Percentiles rank a stretch among this genome's conserved stretches.
phyloP scores from a whole-genome alignment of 805 yeast species.

The Tetrapisispora iriomotensis region DNA sequence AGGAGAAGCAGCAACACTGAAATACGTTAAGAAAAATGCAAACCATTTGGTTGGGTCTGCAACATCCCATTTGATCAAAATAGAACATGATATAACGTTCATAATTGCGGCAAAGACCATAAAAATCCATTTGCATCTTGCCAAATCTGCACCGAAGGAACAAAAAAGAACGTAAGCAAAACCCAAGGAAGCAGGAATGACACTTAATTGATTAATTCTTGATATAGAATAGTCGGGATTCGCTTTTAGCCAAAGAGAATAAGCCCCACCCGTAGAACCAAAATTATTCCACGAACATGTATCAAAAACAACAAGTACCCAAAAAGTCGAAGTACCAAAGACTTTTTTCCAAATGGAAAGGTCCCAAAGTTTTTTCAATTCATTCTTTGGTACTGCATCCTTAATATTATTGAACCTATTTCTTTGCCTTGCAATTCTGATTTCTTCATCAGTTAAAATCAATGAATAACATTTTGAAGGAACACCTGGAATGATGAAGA shows the following conservation, averaged over 20 bases:
- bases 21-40: conserved; percentile 50
- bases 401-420: conserved; percentile 30
- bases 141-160: conserved; percentile 41
- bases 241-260: conserved; percentile 52
- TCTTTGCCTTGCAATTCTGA: conserved; percentile 39
- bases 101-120: conserved; percentile 43
- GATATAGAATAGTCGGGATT: conserved; percentile 35
- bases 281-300: conserved; percentile 55
- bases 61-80: conserved; percentile 52
- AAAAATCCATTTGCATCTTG: conserved; percentile 44
- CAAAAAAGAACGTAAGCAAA: conserved; percentile 38
- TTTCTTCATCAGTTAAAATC: conserved; percentile 49
- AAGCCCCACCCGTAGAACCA: conserved; percentile 47
- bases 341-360: conserved; percentile 43
- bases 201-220: conserved; percentile 40
- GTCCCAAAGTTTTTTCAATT: conserved; percentile 28
- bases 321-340: conserved; percentile 45
- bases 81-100: conserved; percentile 44
- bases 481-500: conserved; percentile 45
- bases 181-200: conserved; percentile 52
- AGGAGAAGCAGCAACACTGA: conserved; percentile 56
- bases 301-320: conserved; percentile 44
- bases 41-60: conserved; percentile 53
- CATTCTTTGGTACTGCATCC: conserved; percentile 21
- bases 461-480: conserved; percentile 50